phyloP scores from a whole-genome alignment of 352 stramenopile species.

The Pythium aquatile region DNA sequence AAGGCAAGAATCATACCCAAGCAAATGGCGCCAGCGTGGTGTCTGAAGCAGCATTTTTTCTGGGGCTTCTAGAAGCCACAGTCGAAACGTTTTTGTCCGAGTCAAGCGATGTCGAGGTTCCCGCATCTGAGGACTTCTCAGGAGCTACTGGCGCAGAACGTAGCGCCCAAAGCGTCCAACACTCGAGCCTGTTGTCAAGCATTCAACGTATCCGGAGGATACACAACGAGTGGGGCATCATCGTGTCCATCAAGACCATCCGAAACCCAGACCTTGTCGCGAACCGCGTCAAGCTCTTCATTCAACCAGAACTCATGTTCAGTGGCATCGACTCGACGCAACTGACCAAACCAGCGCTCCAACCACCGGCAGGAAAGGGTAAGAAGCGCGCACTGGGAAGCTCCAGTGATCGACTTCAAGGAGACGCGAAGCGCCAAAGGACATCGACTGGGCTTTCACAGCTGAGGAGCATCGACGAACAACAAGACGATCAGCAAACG shows the following conservation, averaged over 20 bases:
- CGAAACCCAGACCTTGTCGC: slow-evolving; percentile 44
- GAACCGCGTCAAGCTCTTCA: slow-evolving; percentile 39
- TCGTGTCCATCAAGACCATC: slow-evolving; percentile 53
- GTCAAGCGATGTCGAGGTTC: slow-evolving; percentile 16
- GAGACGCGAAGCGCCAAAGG: slow-evolving; percentile 17
- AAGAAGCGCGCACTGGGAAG: slow-evolving; percentile 24
- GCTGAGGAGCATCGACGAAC: slow-evolving; percentile 21
- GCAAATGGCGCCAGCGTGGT: neutral
- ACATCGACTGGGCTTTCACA: neutral
- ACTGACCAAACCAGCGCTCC: neutral
- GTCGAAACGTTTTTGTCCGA: slow-evolving; percentile 25
- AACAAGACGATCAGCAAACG: slow-evolving; percentile 39
- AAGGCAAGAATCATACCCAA: neutral
- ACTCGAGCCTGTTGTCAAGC: slow-evolving; percentile 35
- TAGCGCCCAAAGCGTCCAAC: slow-evolving; percentile 29
- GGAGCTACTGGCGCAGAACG: slow-evolving; percentile 5
- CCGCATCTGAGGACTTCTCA: slow-evolving; percentile 1
- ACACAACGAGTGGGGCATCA: slow-evolving; percentile 39
- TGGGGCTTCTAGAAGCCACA: slow-evolving; percentile 40
- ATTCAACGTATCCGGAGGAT: slow-evolving; percentile 36
- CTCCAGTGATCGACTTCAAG: neutral
- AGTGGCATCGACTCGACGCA: neutral
- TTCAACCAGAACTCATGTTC: slow-evolving; percentile 52
- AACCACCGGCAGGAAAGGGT: slow-evolving; percentile 17
- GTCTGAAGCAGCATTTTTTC: slow-evolving; percentile 29